Conservation (phyloP, 2,329 filamentous ascomycete genomes). For the Sphaerostilbella broomeana region DNA sequence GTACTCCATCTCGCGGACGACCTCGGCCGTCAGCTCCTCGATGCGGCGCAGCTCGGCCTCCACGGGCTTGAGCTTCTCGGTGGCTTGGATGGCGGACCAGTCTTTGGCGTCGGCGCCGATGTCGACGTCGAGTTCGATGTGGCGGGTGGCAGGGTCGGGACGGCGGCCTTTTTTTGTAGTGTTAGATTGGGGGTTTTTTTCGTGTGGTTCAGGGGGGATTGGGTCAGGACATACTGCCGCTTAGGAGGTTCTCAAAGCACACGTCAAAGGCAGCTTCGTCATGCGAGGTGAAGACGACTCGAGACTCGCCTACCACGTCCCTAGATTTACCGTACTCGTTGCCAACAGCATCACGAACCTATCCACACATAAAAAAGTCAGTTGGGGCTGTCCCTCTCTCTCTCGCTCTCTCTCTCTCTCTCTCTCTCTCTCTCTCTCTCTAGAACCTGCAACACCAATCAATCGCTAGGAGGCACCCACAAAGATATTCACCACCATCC, state of each 20-base stretch:
- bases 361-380: slow-evolving; percentile 1
- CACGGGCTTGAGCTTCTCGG: slow-evolving; percentile 95
- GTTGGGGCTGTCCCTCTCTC: slow-evolving; percentile 11
- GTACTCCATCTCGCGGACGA: slow-evolving; percentile 95
- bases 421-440: neutral
- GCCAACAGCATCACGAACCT: slow-evolving; percentile 93
- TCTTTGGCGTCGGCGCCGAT: slow-evolving; percentile 96
- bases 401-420: neutral
- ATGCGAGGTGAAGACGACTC: slow-evolving; percentile 90
- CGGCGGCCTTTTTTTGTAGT: slow-evolving; percentile 26
- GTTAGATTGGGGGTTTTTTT: neutral
- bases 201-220: neutral
- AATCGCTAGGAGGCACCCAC: slow-evolving; percentile 42
- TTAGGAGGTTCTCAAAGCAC: slow-evolving; percentile 84
- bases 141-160: slow-evolving; percentile 51
- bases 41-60: slow-evolving; percentile 91
- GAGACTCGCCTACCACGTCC: slow-evolving; percentile 85
- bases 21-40: slow-evolving; percentile 82
- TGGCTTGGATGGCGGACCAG: slow-evolving; percentile 92
- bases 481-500: slow-evolving; percentile 89
- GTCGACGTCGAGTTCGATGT: slow-evolving; percentile 88
- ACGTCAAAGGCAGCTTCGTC: slow-evolving; percentile 91
- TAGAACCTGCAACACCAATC: neutral
- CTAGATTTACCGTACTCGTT: slow-evolving; percentile 93
- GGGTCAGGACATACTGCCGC: slow-evolving; percentile 53